A percentile compares a stretch with the other conserved stretches of the same genome.
These are phyloP conservation scores for Hanseniaspora uvarum DNA, from an alignment of 1,139 yeast species.

Conservation along the genomic window DNA sequence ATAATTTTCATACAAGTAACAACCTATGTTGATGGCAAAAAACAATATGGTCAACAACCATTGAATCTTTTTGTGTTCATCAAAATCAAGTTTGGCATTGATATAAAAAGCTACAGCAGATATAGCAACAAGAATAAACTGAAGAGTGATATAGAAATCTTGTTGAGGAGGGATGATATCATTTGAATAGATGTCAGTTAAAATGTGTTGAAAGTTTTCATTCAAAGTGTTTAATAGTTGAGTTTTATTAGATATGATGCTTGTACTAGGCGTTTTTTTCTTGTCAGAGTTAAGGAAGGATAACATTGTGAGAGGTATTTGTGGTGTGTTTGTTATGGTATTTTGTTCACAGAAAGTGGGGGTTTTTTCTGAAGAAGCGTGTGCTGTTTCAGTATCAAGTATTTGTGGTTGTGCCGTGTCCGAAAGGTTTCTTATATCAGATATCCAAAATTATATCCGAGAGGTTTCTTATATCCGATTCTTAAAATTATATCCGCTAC, in stretches of 20 bases:
- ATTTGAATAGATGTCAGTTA: neutral
- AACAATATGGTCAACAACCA: neutral
- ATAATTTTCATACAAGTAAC: constrained; percentile 1
- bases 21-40: neutral
- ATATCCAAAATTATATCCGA: neutral
- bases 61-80: neutral
- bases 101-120: neutral
- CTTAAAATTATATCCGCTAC: too few species aligned
- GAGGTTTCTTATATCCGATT: neutral
- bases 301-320: neutral
- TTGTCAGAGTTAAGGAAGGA: neutral
- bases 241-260: neutral
- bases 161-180: neutral
- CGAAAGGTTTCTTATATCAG: too few species aligned
- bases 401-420: too few species aligned
- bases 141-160: neutral
- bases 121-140: neutral
- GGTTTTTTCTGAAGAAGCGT: neutral
- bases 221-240: constrained; percentile 1
- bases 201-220: neutral
- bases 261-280: neutral
- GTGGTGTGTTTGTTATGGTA: neutral
- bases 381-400: too few species aligned
- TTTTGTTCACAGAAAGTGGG: neutral
- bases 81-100: constrained; percentile 2